Percentiles rank a stretch among this genome's conserved stretches.
phyloP scores from a whole-genome alignment of 352 stramenopile species.

The Phytophthora brassicae region DNA sequence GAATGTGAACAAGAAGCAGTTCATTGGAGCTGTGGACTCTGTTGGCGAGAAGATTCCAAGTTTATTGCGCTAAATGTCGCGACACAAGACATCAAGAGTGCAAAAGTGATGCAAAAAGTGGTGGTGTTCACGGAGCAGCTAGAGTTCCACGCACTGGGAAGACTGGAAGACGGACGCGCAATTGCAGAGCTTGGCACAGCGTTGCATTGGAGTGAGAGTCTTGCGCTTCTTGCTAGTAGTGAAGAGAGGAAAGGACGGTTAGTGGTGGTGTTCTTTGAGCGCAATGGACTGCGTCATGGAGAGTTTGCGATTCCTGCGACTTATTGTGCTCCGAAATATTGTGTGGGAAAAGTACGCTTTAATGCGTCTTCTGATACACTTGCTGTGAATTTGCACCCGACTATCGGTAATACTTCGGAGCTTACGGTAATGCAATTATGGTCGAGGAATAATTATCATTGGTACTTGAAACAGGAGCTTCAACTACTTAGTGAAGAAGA shows the following conservation, averaged over 20 bases:
- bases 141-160: slow-evolving; percentile 59
- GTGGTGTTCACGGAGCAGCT: slow-evolving; percentile 62
- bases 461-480: slow-evolving; percentile 80
- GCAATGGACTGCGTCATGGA: slow-evolving; percentile 78
- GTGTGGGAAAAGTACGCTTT: slow-evolving; percentile 48
- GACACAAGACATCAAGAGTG: slow-evolving; percentile 11
- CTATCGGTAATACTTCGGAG: background rate
- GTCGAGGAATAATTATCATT: slow-evolving; percentile 83
- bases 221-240: slow-evolving; percentile 68
- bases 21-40: slow-evolving; percentile 30
- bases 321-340: slow-evolving; percentile 32
- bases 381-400: slow-evolving; percentile 45
- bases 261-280: slow-evolving; percentile 83
- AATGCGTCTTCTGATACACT: slow-evolving; percentile 73
- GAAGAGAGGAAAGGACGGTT: slow-evolving; percentile 59
- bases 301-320: slow-evolving; percentile 62
- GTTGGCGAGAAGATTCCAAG: slow-evolving; percentile 74
- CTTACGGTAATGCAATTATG: slow-evolving; percentile 61
- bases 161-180: slow-evolving; percentile 68
- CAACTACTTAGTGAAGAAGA: slow-evolving; percentile 19
- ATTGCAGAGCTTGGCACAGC: slow-evolving; percentile 44
- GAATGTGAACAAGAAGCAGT: background rate
- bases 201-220: slow-evolving; percentile 76
- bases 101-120: slow-evolving; percentile 36
- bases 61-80: slow-evolving; percentile 68